These are phyloP conservation scores for Sequoia sempervirens DNA, from an alignment of 75 land plant species.

Conservation along the genomic window DNA sequence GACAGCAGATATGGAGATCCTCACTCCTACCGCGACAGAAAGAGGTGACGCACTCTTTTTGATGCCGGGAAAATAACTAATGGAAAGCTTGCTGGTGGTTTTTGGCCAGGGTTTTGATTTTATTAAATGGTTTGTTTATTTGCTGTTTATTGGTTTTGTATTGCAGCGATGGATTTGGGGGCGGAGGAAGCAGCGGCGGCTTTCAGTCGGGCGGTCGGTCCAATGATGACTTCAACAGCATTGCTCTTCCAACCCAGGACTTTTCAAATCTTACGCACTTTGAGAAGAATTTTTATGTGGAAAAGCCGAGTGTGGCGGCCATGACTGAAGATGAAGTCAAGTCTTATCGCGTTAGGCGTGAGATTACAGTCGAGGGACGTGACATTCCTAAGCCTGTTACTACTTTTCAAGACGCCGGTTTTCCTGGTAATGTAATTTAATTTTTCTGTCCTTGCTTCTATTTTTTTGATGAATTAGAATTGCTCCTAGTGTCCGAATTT, in stretches of 20 bases:
- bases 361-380: conserved; percentile 87
- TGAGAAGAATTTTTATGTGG: conserved; percentile 95
- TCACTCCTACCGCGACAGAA: conserved; percentile 75
- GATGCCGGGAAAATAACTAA: background rate
- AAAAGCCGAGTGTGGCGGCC: conserved; percentile 68
- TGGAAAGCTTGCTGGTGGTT: too few species aligned
- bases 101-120: background rate
- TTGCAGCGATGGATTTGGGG: conserved; percentile 42
- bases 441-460: background rate
- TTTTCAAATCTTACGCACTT: conserved; percentile 85
- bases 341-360: conserved; percentile 64
- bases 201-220: conserved; percentile 21
- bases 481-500: background rate
- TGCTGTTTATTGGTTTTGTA: background rate
- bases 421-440: conserved; percentile 60
- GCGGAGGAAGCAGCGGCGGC: conserved; percentile 20
- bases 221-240: conserved; percentile 23
- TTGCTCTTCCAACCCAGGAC: conserved; percentile 49
- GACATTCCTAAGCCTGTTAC: conserved; percentile 93
- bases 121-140: background rate
- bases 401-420: conserved; percentile 68
- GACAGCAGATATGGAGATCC: conserved; percentile 78
- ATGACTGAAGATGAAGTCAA: conserved; percentile 81
- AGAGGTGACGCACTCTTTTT: conserved; percentile 32
- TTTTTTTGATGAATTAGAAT: background rate